Evolutionary conservation across 345 rosid genomes (phyloP).

Genomic region (Aethionema arabicum): DNA sequence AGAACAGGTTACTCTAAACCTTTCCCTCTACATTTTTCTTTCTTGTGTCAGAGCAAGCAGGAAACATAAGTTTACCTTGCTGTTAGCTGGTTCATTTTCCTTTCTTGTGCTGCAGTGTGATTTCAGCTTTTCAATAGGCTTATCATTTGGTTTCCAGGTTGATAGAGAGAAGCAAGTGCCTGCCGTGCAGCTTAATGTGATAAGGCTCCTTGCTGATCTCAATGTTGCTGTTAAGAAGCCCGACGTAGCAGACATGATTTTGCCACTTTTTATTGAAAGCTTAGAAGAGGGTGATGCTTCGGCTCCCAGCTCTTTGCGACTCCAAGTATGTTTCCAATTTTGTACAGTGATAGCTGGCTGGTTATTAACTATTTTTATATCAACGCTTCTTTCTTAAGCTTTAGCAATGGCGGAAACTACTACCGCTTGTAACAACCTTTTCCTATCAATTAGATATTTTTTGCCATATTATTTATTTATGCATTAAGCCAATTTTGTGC

Average conservation of each 20-base stretch:
- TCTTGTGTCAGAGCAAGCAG: too few relatives aligned
- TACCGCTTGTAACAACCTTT: constrained; percentile 18
- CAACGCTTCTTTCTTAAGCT: constrained; percentile 17
- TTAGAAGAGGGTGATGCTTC: constrained; percentile 99
- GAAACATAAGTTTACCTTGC: constrained; percentile 11
- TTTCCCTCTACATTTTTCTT: constrained; percentile 16
- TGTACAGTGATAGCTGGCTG: constrained; percentile 35
- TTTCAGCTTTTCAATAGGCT: constrained; percentile 28
- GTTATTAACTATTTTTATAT: constrained; percentile 16
- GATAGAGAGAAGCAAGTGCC: constrained; percentile 83
- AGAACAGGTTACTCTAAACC: constrained; percentile 63
- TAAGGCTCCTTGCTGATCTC: constrained; percentile 89
- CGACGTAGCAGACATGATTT: constrained; percentile 95
- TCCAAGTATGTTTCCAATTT: constrained; percentile 64
- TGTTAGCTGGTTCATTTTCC: constrained; percentile 13
- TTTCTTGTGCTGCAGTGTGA: constrained; percentile 7
- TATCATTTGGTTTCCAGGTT: constrained; percentile 55
- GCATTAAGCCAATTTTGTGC: constrained; percentile 39
- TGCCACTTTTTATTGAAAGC: constrained; percentile 95
- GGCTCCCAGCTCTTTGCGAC: constrained; percentile 80
- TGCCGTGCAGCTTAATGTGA: constrained; percentile 81
- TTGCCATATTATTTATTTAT: constrained; percentile 34
- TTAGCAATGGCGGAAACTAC: constrained; percentile 28
- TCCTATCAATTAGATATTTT: constrained; percentile 15
- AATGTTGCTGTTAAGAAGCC: constrained; percentile 87